Percentiles rank a stretch among this genome's conserved stretches.
These are phyloP conservation scores for Microsporum audouinii DNA, from an alignment of 2,329 filamentous ascomycete species.

Conservation along the genomic window DNA sequence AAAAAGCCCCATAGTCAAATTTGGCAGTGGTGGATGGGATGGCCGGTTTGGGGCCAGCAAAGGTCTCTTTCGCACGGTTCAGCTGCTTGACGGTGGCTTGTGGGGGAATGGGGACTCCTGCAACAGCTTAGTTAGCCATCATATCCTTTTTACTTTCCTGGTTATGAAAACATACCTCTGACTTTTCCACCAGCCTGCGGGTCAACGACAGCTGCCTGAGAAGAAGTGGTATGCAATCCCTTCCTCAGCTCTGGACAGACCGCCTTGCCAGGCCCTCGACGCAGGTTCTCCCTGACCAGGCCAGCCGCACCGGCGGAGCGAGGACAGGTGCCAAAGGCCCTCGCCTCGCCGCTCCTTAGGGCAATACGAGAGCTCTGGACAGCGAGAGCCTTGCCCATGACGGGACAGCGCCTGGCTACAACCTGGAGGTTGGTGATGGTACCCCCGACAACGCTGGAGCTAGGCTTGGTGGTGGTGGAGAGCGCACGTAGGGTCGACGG, in stretches of 20 bases:
- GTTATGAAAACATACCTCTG: not conserved
- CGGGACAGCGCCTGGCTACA: conserved; percentile 84
- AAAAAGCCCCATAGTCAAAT: conserved; percentile 89
- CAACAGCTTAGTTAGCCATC: not conserved
- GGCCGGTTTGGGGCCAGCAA: conserved; percentile 29
- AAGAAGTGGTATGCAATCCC: conserved; percentile 67
- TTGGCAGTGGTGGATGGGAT: conserved; percentile 41
- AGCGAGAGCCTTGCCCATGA: conserved; percentile 96
- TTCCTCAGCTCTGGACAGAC: conserved; percentile 49
- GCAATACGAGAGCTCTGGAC: conserved; percentile 52
- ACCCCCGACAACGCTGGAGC: conserved; percentile 58
- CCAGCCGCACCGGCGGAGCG: not conserved
- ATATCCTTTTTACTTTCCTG: not conserved
- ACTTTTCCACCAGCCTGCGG: conserved; percentile 35
- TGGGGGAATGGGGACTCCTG: conserved; percentile 10
- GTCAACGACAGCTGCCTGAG: conserved; percentile 69
- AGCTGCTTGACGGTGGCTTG: not conserved
- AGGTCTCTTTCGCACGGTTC: conserved; percentile 7
- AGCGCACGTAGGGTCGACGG: conserved; percentile 83
- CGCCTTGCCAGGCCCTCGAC: conserved; percentile 25
- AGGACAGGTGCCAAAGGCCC: conserved; percentile 29
- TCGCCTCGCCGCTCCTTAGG: conserved; percentile 17
- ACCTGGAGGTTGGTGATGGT: conserved; percentile 96
- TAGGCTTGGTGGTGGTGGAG: conserved; percentile 55
- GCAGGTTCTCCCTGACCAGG: conserved; percentile 14